These are phyloP conservation scores for Azolla pinnata DNA, from an alignment of 75 land plant genomes.

Conservation along the genomic window DNA sequence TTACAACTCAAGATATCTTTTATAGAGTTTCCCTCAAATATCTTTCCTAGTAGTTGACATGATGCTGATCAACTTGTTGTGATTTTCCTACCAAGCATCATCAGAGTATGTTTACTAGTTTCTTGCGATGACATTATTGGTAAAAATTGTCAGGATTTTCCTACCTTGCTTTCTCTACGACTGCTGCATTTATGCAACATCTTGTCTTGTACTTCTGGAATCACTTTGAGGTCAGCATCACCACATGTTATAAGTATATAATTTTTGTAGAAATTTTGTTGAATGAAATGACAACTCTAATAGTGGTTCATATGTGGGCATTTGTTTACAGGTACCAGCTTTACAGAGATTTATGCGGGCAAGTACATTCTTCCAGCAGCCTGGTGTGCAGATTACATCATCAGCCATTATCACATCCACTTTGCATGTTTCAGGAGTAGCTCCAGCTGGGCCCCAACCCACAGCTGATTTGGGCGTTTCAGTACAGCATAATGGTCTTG, in stretches of 20 bases:
- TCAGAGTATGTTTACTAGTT: too few relatives aligned
- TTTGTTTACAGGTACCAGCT: conserved; percentile 65
- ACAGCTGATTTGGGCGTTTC: conserved; percentile 10
- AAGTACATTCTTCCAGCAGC: conserved; percentile 61
- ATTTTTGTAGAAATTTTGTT: neutral
- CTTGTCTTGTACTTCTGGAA: conserved; percentile 96
- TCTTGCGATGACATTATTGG: neutral
- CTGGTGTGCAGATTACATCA: conserved; percentile 84
- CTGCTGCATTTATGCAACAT: conserved; percentile 98
- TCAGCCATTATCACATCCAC: conserved; percentile 81
- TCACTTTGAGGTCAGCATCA: conserved; percentile 77
- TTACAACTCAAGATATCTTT: too few relatives aligned
- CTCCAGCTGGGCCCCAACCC: conserved; percentile 22
- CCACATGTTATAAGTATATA: too few relatives aligned
- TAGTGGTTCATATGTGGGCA: neutral
- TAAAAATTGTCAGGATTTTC: conserved; percentile 68
- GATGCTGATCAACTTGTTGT: too few relatives aligned
- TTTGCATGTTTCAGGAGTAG: conserved; percentile 65
- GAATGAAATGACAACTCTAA: too few relatives aligned
- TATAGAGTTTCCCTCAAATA: too few relatives aligned
- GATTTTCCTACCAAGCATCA: too few relatives aligned
- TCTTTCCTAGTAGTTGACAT: too few relatives aligned
- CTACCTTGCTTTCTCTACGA: conserved; percentile 81
- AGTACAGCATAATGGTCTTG: conserved; percentile 11
- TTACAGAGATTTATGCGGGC: conserved; percentile 60